Evolutionary conservation across 2,329 filamentous ascomycete genomes (phyloP), one percentile per base, ranked within the genome.

Genomic region (Pezicula rhizophila): DNA sequence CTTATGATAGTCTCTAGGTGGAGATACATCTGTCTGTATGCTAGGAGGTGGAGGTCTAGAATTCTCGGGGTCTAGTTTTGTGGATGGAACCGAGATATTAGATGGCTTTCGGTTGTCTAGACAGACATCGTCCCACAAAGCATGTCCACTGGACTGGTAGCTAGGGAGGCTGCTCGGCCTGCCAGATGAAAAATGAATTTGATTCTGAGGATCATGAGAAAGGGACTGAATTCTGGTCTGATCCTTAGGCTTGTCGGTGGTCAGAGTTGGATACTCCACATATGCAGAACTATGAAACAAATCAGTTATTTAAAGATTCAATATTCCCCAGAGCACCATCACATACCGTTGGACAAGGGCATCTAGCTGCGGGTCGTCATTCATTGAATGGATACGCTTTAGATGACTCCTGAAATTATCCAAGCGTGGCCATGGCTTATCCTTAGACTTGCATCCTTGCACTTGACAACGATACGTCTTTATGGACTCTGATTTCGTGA

Each of bases 321-420:
- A 42, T n/a, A 20, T 42, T 20, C 18, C 5, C 6, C 40, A 15
- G 14, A n/a, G 40, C 25, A 2, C 33, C 20, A 28, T 25, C 25
- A 59, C 68, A 60, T 68, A 80, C 78, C 60, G 67, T 55, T 65
- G 65, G 44, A 80, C 67, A 6, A 81, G 62, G 1, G 68, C 61
- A 0, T 71, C 61, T 0, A 66, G 56, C 49, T 75, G 64, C 37
- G 73, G 67, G 4, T 73, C 62, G 1, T 8, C 25, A 8, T 17
- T 28, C 10, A 52, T 63, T 0, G 55, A 52, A 63, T 96, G 90
- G 59, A 88, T 80, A 10, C 84, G 78, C 44, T 70, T 73, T 41
- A 95, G 74, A 62, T 96, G 91, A 33, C 85, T 81, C 52, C 84
- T 84, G 65, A 96, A 96, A 61, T 96, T 96, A 66, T 96, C 91